Evolutionary conservation across 768 basidiomycete genomes (phyloP).

Genomic region (Candolleomyces eurysporus): DNA sequence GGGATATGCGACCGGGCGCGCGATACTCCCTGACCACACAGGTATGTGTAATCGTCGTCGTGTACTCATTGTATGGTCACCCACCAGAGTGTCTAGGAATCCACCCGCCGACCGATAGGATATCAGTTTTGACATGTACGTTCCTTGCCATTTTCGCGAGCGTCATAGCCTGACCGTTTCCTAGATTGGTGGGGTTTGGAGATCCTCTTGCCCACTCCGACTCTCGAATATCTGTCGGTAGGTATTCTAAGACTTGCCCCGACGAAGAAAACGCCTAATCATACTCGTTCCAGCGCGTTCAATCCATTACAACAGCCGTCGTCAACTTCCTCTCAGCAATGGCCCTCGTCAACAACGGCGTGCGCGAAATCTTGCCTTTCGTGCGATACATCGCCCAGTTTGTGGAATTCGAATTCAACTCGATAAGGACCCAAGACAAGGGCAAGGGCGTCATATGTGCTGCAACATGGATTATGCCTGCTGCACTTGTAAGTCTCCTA

Average conservation of each 20-base stretch:
- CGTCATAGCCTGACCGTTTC: conserved; percentile 3
- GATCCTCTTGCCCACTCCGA: conserved; percentile 68
- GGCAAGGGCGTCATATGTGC: conserved; percentile 85
- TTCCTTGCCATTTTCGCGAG: conserved; percentile 1
- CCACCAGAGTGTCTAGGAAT: conserved; percentile 36
- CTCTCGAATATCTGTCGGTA: conserved; percentile 58
- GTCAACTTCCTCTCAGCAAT: conserved; percentile 77
- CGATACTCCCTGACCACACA: conserved; percentile 63
- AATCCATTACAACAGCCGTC: conserved; percentile 59
- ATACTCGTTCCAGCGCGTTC: conserved; percentile 40
- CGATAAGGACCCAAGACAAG: conserved; percentile 59
- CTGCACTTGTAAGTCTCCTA: conserved; percentile 50
- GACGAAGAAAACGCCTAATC: neutral
- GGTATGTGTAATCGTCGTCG: conserved; percentile 28
- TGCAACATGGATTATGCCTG: conserved; percentile 88
- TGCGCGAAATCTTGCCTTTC: conserved; percentile 81
- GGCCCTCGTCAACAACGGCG: conserved; percentile 66
- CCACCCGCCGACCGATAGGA: conserved; percentile 71
- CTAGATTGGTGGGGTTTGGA: conserved; percentile 93
- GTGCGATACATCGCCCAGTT: conserved; percentile 81
- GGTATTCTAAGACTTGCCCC: conserved; percentile 19
- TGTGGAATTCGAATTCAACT: conserved; percentile 69
- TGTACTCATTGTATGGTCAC: neutral
- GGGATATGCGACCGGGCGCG: conserved; percentile 71
- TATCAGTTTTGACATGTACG: conserved; percentile 80